Percentiles rank a stretch among this genome's conserved stretches.
These are phyloP conservation scores for Cytospora mali DNA, from an alignment of 2,329 filamentous ascomycete species.

Conservation along the genomic window DNA sequence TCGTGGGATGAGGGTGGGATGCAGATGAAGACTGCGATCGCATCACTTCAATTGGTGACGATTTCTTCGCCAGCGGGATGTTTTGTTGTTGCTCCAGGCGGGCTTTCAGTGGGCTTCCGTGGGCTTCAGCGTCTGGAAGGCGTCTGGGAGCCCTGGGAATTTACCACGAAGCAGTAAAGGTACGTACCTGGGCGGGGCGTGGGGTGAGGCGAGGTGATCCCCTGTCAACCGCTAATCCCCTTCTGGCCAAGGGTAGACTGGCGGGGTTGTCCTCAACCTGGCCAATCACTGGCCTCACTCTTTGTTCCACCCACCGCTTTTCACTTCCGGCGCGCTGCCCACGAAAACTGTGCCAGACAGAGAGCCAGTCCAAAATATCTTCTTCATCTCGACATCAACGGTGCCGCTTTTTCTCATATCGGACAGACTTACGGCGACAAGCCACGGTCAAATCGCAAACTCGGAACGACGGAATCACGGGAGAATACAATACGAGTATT, in stretches of 20 bases:
- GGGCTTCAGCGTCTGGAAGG: not conserved
- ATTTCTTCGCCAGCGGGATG: not conserved
- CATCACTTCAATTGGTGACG: not conserved
- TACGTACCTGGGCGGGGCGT: not conserved
- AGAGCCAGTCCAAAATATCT: constrained; percentile 13
- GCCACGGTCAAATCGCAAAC: not conserved
- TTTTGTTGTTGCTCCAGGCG: not conserved
- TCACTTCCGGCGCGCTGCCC: constrained; percentile 13
- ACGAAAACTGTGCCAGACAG: constrained; percentile 21
- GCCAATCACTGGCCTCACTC: constrained; percentile 10
- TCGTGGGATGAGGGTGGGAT: constrained; percentile 1
- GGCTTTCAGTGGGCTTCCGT: not conserved
- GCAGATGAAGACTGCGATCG: not conserved
- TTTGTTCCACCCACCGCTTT: constrained; percentile 13
- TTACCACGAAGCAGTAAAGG: not conserved
- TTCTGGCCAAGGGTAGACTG: not conserved
- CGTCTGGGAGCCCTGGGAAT: not conserved
- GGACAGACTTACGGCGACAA: constrained; percentile 16
- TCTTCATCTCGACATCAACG: constrained; percentile 16
- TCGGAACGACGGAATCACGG: not conserved
- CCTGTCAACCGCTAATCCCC: not conserved
- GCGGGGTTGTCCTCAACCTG: not conserved
- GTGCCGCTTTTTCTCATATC: not conserved
- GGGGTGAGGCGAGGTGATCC: not conserved
- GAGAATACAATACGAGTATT: not conserved